A percentile compares a stretch with the other conserved stretches of the same genome.
Conservation (phyloP, 257 asterid species). For the Petunia axillaris region DNA sequence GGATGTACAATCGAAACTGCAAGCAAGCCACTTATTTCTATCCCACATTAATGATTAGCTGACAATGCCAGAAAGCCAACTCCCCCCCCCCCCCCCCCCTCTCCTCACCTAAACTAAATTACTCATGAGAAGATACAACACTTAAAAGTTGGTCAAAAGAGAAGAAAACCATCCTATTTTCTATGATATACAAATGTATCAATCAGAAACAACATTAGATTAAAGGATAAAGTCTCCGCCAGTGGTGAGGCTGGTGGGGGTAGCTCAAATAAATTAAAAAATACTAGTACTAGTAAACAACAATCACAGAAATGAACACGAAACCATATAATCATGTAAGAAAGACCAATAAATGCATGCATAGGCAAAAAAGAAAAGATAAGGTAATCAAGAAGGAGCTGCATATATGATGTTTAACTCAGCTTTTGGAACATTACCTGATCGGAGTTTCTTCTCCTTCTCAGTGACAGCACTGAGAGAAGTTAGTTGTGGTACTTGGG, state of each 20-base stretch:
- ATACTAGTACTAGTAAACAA: background rate
- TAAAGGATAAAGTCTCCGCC: background rate
- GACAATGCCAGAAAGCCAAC: background rate
- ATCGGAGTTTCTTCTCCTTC: conserved; percentile 7
- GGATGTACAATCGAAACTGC: background rate
- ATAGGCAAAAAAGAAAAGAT: background rate
- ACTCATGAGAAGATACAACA: background rate
- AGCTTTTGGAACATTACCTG: background rate
- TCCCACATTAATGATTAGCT: background rate
- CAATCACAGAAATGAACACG: background rate
- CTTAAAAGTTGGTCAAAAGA: background rate
- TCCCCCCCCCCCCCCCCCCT: background rate
- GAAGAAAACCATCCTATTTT: background rate
- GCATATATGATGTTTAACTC: background rate
- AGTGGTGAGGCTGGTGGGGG: background rate
- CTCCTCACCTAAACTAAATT: background rate
- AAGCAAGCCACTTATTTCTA: background rate
- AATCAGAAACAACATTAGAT: background rate
- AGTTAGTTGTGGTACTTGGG: background rate
- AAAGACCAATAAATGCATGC: too few relatives aligned
- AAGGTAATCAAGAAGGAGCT: background rate
- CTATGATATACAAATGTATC: background rate
- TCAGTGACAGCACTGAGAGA: background rate
- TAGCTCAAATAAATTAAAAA: background rate
- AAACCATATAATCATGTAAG: background rate